These are phyloP conservation scores for Trichosanthes truncata DNA, from an alignment of 306 rosid species.

Conservation along the genomic window DNA sequence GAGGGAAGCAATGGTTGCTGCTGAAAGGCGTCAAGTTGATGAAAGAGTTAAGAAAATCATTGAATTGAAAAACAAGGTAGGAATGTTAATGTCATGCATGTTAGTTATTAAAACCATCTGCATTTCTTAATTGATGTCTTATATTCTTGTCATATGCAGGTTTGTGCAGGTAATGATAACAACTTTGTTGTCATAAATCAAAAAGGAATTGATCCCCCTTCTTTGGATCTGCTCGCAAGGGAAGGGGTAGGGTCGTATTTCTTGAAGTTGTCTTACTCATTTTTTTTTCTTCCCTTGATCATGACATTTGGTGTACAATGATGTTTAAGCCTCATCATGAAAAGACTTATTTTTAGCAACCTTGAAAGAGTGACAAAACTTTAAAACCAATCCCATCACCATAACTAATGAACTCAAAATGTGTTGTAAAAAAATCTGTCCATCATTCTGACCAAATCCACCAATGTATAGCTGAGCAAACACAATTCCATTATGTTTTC, in stretches of 20 bases:
- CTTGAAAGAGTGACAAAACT: neutral
- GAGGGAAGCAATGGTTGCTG: constrained; percentile 91
- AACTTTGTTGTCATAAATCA: constrained; percentile 82
- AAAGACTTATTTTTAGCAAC: neutral
- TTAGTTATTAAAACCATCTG: neutral
- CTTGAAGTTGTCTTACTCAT: neutral
- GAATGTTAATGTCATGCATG: neutral
- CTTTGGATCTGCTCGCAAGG: constrained; percentile 88
- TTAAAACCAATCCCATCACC: neutral
- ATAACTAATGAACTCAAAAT: neutral
- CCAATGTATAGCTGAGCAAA: neutral
- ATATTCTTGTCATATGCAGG: constrained; percentile 32
- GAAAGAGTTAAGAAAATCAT: constrained; percentile 77
- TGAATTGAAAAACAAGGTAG: constrained; percentile 81
- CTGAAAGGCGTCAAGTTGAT: constrained; percentile 89
- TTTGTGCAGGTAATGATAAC: constrained; percentile 67
- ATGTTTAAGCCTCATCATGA: neutral
- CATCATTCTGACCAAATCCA: neutral
- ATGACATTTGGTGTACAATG: neutral
- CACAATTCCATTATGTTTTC: neutral
- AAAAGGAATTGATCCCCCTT: constrained; percentile 97
- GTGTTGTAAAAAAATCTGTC: neutral
- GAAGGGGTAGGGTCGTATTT: constrained; percentile 61
- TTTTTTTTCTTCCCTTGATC: neutral
- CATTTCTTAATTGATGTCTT: neutral